Percentiles rank a stretch among this genome's conserved stretches.
Conservation (phyloP, 2,329 filamentous ascomycete species). For the Atkinsonella texensis region DNA sequence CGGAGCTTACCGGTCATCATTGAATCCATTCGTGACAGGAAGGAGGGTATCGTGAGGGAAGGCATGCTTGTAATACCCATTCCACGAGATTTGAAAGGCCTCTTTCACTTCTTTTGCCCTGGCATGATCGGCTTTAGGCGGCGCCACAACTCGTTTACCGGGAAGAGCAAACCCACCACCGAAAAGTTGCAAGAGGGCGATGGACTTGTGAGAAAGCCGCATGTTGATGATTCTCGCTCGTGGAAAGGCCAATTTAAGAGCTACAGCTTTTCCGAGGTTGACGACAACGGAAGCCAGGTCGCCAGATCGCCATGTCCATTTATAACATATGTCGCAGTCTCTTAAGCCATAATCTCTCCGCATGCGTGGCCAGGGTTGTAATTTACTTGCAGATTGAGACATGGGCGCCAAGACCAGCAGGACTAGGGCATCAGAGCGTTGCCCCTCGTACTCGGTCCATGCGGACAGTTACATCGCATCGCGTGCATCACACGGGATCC, state of each 20-base stretch:
- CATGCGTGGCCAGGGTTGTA: not conserved
- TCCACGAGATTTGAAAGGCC: slow-evolving; percentile 59
- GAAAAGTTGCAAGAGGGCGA: slow-evolving; percentile 7
- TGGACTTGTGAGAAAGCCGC: slow-evolving; percentile 3
- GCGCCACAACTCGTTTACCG: slow-evolving; percentile 1
- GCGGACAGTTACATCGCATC: not conserved
- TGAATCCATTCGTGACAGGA: slow-evolving; percentile 52
- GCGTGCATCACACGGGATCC: not conserved
- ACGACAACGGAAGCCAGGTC: not conserved
- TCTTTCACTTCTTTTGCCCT: slow-evolving; percentile 51
- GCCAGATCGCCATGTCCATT: not conserved
- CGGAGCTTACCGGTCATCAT: slow-evolving; percentile 53
- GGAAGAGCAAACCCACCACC: slow-evolving; percentile 5
- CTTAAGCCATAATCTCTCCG: not conserved
- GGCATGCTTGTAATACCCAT: slow-evolving; percentile 60
- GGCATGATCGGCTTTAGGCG: slow-evolving; percentile 19
- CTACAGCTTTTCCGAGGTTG: not conserved
- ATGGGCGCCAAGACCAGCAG: slow-evolving; percentile 1
- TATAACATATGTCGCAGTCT: not conserved
- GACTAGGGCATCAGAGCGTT: not conserved
- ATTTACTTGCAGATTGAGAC: slow-evolving; percentile 5
- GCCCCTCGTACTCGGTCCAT: not conserved
- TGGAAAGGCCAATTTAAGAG: not conserved
- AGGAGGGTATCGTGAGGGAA: slow-evolving; percentile 67
- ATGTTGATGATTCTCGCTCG: slow-evolving; percentile 2